Evolutionary conservation across 169 alveolate genomes (phyloP).

Genomic region (Plasmodium gallinaceum): DNA sequence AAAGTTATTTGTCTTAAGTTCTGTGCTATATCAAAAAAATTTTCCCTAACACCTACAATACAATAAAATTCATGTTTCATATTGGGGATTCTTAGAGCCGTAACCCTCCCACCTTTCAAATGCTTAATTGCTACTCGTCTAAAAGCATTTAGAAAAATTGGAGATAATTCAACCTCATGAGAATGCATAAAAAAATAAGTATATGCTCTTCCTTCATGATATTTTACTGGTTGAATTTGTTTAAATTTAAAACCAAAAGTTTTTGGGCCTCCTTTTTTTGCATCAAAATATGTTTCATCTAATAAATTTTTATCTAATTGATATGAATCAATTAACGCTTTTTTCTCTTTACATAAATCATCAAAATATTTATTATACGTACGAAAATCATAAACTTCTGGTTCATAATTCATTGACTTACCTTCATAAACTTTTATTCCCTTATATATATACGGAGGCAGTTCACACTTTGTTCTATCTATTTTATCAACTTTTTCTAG

Average conservation of each 20-base stretch:
- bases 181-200: conserved; percentile 89
- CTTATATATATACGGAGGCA: conserved; percentile 73
- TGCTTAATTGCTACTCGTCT: conserved; percentile 86
- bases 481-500: conserved; percentile 59
- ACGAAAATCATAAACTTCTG: conserved; percentile 77
- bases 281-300: conserved; percentile 75
- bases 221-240: conserved; percentile 89
- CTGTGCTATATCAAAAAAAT: conserved; percentile 84
- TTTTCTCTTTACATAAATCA: conserved; percentile 67
- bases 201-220: conserved; percentile 88
- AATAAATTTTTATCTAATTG: conserved; percentile 61
- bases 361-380: conserved; percentile 76
- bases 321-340: conserved; percentile 48
- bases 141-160: conserved; percentile 88
- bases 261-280: conserved; percentile 79
- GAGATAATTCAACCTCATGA: conserved; percentile 86
- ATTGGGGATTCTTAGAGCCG: conserved; percentile 89
- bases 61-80: conserved; percentile 86
- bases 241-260: conserved; percentile 89
- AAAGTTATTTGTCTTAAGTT: conserved; percentile 85
- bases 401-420: conserved; percentile 52
- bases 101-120: conserved; percentile 87
- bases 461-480: conserved; percentile 34
- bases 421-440: conserved; percentile 63
- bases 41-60: conserved; percentile 86